Base-by-base conservation (phyloP, 768 basidiomycete genomes). In the Rhizopogon sp. region DNA sequence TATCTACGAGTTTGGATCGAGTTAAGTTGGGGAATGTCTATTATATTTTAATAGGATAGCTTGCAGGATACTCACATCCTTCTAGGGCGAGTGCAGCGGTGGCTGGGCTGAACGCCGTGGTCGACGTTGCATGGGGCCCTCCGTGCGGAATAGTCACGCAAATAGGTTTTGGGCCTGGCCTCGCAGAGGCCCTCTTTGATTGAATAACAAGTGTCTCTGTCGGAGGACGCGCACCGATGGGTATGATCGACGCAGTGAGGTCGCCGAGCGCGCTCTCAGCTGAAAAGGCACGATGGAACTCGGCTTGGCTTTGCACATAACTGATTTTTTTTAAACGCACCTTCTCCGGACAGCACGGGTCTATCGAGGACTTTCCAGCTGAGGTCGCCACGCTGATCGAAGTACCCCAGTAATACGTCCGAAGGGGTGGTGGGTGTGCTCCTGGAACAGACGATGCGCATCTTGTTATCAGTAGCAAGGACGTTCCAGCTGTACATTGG, bases 101-200 rank as follows among this genome's bases (percentile, higher is more conserved):
- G 11, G 60, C 52, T 0, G 84, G 66, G 3, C 64, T 67, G 60
- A 84, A 89, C 0, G 74, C 72, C 0, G 79, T 83, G 0, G 75
- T 75, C 3, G 62, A 70, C 1, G 74, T 71, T 0, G 62, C 72
- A 61, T 88, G 85, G 0, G 87, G 86, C 2, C 87, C 86, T 9
- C 86, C 87, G 56, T 88, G 87, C 6, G 78, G 76, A 13, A 72
- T 63, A 0, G 78, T 79, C 47, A 89, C 69, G 50, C 76, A 85
- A 17, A 79, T 75, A 2, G 72, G 72, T 17, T 64, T 64, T 2
- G 20, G 53, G 11, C 56, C 64, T n/a, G 56, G 22, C 5, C 46
- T 62, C 6, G 40, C 50, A 41, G 60, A 45, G 25, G 58, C 43
- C 31, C 56, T 58, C 7, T 64, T 62, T 0, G 71, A 66, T 42